Conservation (phyloP, 495 filamentous ascomycete species). For the Aeminium ludgeri region DNA sequence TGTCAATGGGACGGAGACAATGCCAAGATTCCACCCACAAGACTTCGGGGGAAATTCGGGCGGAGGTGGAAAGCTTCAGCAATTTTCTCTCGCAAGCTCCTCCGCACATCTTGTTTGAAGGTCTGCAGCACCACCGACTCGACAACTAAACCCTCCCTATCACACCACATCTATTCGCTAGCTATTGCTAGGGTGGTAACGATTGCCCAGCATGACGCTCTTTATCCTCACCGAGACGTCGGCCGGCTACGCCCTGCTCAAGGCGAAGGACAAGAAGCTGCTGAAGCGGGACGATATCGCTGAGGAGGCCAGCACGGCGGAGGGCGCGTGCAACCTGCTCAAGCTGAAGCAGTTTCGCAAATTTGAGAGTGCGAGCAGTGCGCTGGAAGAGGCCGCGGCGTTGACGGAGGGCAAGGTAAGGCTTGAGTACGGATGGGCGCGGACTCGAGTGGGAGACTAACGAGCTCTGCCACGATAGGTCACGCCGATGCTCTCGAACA, state of each 20-base stretch:
- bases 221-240: constrained; percentile 66
- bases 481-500: constrained; percentile 65
- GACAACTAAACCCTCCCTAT: no score
- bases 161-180: no score
- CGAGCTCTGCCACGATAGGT: constrained; percentile 33
- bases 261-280: constrained; percentile 95
- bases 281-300: constrained; percentile 67
- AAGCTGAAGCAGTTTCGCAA: constrained; percentile 94
- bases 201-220: constrained; percentile 22
- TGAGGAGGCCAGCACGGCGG: constrained; percentile 56
- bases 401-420: constrained; percentile 66
- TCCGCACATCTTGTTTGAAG: no score
- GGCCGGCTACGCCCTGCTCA: constrained; percentile 93
- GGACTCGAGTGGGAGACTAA: not conserved
- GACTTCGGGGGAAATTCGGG: no score
- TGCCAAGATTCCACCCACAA: no score
- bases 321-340: constrained; percentile 74
- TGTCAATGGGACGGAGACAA: no score
- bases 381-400: constrained; percentile 74
- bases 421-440: not conserved
- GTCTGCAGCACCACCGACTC: no score
- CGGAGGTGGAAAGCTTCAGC: no score
- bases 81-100: no score
- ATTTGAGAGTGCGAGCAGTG: constrained; percentile 78
- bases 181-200: no score